These are phyloP conservation scores for Hypoxylon sp. DNA, from an alignment of 2,329 filamentous ascomycete species.

Conservation along the genomic window DNA sequence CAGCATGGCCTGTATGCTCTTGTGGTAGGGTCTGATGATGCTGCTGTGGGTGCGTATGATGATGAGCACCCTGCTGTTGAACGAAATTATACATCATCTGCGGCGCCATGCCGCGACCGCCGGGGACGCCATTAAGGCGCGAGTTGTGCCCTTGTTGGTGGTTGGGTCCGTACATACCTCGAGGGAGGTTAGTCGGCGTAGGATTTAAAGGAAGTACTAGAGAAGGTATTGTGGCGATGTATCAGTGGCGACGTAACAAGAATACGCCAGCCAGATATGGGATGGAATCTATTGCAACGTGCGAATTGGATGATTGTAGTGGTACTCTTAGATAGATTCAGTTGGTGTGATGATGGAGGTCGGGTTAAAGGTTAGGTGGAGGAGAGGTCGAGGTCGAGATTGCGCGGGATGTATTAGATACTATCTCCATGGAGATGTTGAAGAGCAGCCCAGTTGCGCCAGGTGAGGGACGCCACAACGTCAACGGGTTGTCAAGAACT, in stretches of 20 bases:
- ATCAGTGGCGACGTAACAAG: not conserved
- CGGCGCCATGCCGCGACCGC: conserved; percentile 67
- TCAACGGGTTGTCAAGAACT: conserved; percentile 37
- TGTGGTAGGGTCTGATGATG: conserved; percentile 73
- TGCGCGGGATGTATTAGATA: conserved; percentile 74
- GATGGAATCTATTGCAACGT: conserved; percentile 17
- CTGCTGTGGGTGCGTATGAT: conserved; percentile 73
- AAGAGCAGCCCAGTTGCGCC: conserved; percentile 38
- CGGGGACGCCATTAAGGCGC: conserved; percentile 80
- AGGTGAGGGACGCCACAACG: conserved; percentile 35
- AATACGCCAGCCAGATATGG: not conserved
- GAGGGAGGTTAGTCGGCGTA: conserved; percentile 53
- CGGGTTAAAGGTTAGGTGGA: conserved; percentile 68
- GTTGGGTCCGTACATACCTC: conserved; percentile 81
- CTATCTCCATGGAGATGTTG: conserved; percentile 76
- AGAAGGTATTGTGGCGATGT: conserved; percentile 50
- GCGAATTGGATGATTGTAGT: conserved; percentile 25
- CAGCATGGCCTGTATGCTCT: conserved; percentile 69
- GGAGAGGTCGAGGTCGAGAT: conserved; percentile 72
- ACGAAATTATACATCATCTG: conserved; percentile 77
- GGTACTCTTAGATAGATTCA: conserved; percentile 21
- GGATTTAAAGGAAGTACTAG: conserved; percentile 13
- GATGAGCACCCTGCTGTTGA: conserved; percentile 59
- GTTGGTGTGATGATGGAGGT: conserved; percentile 55
- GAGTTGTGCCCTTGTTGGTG: conserved; percentile 81